phyloP scores from a whole-genome alignment of 192 early-diverging fungal genomes.

The Umbelopsis sp. region DNA sequence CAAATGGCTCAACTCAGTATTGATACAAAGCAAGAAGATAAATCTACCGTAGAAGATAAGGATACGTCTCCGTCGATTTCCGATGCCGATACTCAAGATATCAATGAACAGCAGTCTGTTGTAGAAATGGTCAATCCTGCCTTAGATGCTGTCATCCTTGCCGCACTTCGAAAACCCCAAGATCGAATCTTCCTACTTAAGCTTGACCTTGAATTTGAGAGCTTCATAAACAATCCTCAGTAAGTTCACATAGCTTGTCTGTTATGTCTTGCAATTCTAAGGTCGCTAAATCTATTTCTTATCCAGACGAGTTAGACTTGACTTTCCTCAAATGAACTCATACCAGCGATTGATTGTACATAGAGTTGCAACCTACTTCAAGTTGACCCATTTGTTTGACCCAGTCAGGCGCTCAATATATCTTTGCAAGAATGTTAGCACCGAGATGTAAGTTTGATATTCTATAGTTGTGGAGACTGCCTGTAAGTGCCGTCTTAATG shows the following conservation, averaged over 20 bases:
- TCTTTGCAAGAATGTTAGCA: slow-evolving; percentile 54
- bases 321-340: slow-evolving; percentile 69
- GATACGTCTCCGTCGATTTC: background rate
- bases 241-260: slow-evolving; percentile 26
- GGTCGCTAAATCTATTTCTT: slow-evolving; percentile 2
- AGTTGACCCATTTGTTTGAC: slow-evolving; percentile 63
- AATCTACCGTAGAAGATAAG: background rate
- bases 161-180: slow-evolving; percentile 58
- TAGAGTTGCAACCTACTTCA: slow-evolving; percentile 69
- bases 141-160: slow-evolving; percentile 64
- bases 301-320: slow-evolving; percentile 54
- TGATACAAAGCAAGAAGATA: background rate
- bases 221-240: slow-evolving; percentile 60
- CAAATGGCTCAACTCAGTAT: background rate
- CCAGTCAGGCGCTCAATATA: slow-evolving; percentile 51
- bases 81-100: background rate
- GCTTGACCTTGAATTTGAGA: slow-evolving; percentile 63
- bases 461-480: no score
- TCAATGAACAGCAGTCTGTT: background rate
- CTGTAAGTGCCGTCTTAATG: background rate
- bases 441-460: slow-evolving; percentile 54
- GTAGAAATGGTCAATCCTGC: slow-evolving; percentile 11
- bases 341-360: slow-evolving; percentile 78
- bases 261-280: background rate
- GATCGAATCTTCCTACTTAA: slow-evolving; percentile 72